Evolutionary conservation across 2,329 filamentous ascomycete genomes (phyloP), one percentile per base, ranked within the genome.

Genomic region (Xylariales sp.): DNA sequence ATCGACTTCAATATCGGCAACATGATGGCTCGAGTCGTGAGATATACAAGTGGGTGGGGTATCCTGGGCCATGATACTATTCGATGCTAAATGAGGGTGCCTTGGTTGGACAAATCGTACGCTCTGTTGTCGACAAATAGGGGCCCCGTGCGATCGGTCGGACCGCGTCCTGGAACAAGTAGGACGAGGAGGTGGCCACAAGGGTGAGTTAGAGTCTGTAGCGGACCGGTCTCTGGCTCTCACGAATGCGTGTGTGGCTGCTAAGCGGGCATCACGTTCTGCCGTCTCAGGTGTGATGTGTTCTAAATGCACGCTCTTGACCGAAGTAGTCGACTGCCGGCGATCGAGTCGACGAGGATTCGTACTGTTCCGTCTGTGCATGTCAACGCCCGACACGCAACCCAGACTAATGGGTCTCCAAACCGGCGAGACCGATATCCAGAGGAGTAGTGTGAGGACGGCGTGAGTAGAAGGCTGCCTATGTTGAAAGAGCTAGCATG

Each of bases 171-270:
- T 69, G 1, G 57, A 57, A 28, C 60, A 70, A 56, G 69, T 69
- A 9, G 71, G 69, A n/a, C 74, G 78, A 43, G 71, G 71, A 43
- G 78, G 77, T 62, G 79, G 77, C 77, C 78, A 81, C 9, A 78
- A 63, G 1, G 76, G 23, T 2, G 50, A 43, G 32, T 49, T 67
- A 60, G 75, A 72, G 56, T 81, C 80, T 34, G 75, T 74, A 64
- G 74, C 80, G 46, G 75, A 79, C 12, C 81, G 80, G 43, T 81
- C 80, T 62, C 81, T 81, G n/a, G 86, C 85, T 67, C 85, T 82
- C 6, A 80, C 77, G 74, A 87, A 92, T 1, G 90, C 90, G 73
- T 89, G 81, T 41, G 82, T 80, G 7, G 90, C 90, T 28, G 90
- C 90, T 46, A 86, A 83, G 46, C 88, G 85, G 7, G 90, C 90